Evolutionary conservation across 192 early-diverging fungal species (phyloP), one percentile per base, ranked within the genome.

Genomic region (Linnemannia zychae): DNA sequence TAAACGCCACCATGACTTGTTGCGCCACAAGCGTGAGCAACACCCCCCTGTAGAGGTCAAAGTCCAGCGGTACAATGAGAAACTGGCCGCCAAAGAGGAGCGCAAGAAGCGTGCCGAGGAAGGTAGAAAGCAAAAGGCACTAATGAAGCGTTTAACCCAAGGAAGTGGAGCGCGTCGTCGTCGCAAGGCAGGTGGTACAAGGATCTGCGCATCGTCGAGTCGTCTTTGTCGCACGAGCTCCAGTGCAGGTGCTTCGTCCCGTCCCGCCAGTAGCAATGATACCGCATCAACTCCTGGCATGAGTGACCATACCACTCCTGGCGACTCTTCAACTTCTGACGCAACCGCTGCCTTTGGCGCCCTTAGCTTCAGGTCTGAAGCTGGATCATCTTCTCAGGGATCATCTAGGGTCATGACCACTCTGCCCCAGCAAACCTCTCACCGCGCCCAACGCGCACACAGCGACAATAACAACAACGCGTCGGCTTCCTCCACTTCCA

Each of bases 1-100:
- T 50, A 85, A 85, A 31, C 68, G 83, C 0, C 79, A 85, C 65
- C 83, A 85, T 36, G 83, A 85, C 28, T 57, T 85, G 4, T 60
- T 85, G 57, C 52, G 83, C 20, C 83, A 85, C 40, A 78, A 79
- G 34, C 77, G 83, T 4, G 83, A 85, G 70, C 76, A 85, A 28
- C 83, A 85, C 44, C 75, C 81, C 0, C 81, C 81, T 6, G 40
- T 72, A 3, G 74, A 72, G 46, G 81, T 82, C 69, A 75, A 76
- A 53, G 13, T 75, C 0, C 73, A 75, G 46, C 49, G 80, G 20
- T 74, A 53, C 5, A 31, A 18, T 1, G 80, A 81, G 36, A 24
- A 60, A 28, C 0, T 50, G 33, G 48, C 12, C 11, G 67, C 73
- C 31, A 48, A 52, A 7, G 69, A 47, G 6, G 53, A 24, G 0